Evolutionary conservation across 108 stramenopile genomes (phyloP), one percentile per base, ranked within the genome.

Genomic region (Pseudonitzschia pungens): DNA sequence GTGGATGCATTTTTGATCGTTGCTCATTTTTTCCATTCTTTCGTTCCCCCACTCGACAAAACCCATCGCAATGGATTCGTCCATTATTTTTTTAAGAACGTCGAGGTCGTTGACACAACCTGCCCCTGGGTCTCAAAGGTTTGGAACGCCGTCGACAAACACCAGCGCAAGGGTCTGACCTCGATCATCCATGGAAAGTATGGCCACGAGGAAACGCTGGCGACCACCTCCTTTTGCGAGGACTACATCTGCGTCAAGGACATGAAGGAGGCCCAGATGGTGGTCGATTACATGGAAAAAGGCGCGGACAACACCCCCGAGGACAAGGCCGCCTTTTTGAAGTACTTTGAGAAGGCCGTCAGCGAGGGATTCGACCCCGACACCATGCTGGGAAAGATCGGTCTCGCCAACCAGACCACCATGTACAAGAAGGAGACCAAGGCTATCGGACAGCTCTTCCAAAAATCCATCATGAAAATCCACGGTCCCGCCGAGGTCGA

Each of bases 391-490:
- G 48, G 77, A 18, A 98, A 97, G 83, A 82, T 98, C 53, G 97
- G 97, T 24, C 73, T 98, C 58, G 97, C 97, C 43, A 98, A 98
- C 83, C 97, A 98, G 83, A 98, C 97, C 24, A 98, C 97, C 58
- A 98, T 98, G 97, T 98, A 98, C 84, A 98, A 98, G 90, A 92
- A 96, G 74, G 97, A 98, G 80, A 98, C 97, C 15, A 84, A 94
- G 55, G 96, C 91, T 16, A 96, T 98, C 69, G 97, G 97, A 10
- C 89, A 95, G 74, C 70, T 96, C 44, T 83, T 97, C 62, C 95
- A 97, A 81, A 96, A 95, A 83, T 73, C 92, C 1, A 84, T 94
- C 80, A 93, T 97, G 79, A 84, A 87, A 63, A 95, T 95, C 78
- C 93, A 80, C 79, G 95, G 95, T 22, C 94, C 96, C 26, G 87